A percentile compares a stretch with the other conserved stretches of the same genome.
phyloP scores from a whole-genome alignment of 1,139 yeast genomes.

The Protomyces macrosporus region DNA sequence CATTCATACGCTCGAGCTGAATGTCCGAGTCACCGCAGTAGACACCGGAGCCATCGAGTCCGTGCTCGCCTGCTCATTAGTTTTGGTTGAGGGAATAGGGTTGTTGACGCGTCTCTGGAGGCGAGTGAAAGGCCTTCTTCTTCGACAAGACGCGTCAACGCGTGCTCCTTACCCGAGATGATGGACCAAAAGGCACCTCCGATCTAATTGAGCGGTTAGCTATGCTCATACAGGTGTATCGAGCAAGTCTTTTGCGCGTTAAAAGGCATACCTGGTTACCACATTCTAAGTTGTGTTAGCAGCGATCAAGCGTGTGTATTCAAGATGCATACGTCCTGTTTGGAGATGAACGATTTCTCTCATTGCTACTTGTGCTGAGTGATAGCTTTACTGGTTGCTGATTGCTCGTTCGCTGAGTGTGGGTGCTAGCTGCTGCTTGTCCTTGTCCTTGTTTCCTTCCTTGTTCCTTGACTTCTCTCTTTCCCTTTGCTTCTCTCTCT shows the following conservation, averaged over 20 bases:
- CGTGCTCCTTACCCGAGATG: constrained; percentile 5
- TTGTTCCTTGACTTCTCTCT: neutral
- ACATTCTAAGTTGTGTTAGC: constrained; percentile 97
- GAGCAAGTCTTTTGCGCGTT: neutral
- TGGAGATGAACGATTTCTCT: constrained; percentile 21
- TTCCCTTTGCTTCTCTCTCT: neutral
- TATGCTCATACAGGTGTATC: neutral
- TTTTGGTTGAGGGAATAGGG: neutral
- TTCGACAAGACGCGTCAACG: neutral
- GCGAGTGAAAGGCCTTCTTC: neutral
- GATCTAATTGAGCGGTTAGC: constrained; percentile 21
- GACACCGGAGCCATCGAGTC: constrained; percentile 72
- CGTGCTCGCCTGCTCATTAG: constrained; percentile 71
- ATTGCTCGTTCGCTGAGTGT: too few species aligned
- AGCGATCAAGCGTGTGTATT: constrained; percentile 43
- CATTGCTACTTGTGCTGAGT: neutral
- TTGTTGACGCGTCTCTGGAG: neutral
- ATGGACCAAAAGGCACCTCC: constrained; percentile 80
- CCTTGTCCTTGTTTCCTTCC: neutral
- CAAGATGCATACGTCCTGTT: neutral
- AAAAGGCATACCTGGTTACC: constrained; percentile 75
- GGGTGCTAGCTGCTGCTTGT: neutral
- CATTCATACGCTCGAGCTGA: constrained; percentile 46
- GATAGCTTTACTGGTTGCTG: too few species aligned
- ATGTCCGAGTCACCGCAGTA: constrained; percentile 37